Evolutionary conservation across 179 eudicot genomes (phyloP).

Genomic region (Corrigiola litoralis): DNA sequence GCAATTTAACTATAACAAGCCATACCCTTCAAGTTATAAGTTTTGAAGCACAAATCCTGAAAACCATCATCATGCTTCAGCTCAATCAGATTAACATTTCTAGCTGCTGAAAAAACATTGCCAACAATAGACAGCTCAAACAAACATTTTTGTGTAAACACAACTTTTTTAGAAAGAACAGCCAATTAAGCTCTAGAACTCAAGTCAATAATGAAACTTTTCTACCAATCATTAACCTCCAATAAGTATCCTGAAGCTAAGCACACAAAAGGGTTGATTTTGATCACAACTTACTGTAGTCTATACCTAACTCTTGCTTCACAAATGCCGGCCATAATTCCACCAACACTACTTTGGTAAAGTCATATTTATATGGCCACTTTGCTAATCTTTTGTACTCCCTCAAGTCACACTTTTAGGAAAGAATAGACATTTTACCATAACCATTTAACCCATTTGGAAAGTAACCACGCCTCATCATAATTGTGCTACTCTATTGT

Average conservation of each 20-base stretch:
- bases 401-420: constrained; percentile 18
- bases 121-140: constrained; percentile 8
- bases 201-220: constrained; percentile 11
- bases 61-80: constrained; percentile 15
- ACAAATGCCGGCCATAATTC: constrained; percentile 20
- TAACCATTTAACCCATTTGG: constrained; percentile 17
- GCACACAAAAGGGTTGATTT: constrained; percentile 19
- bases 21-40: constrained; percentile 22
- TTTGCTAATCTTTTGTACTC: constrained; percentile 14
- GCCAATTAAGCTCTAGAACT: constrained; percentile 2
- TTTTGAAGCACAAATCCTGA: constrained; percentile 8
- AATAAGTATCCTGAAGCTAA: constrained; percentile 24
- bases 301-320: constrained; percentile 20
- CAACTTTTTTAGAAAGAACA: not conserved
- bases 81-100: not conserved
- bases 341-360: constrained; percentile 14
- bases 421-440: constrained; percentile 21
- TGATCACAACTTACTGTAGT: constrained; percentile 5
- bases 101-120: constrained; percentile 15
- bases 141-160: constrained; percentile 3
- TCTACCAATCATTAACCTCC: constrained; percentile 14
- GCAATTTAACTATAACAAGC: not conserved
- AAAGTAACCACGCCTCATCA: constrained; percentile 21
- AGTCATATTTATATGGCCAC: constrained; percentile 10
- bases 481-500: too few species aligned